Conservation (phyloP, 805 yeast genomes). For the Ogataea dorogensis region DNA sequence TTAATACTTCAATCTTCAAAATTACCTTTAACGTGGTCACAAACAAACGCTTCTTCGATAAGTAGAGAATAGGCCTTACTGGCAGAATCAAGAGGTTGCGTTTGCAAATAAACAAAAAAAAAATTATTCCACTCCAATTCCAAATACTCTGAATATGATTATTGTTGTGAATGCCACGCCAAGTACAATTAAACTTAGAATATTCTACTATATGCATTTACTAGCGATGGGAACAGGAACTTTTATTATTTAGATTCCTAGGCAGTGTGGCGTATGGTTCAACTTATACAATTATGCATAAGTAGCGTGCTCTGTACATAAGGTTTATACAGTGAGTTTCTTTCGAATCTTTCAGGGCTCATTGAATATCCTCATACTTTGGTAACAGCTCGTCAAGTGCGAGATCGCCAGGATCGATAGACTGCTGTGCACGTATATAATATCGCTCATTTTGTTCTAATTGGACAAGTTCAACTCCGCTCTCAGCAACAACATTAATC, state of each 20-base stretch:
- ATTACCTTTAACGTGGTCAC: no score
- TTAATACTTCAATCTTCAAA: slow-evolving; percentile 8
- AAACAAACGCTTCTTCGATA: no score
- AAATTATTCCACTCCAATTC: no score
- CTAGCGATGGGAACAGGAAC: no score
- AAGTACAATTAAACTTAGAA: no score
- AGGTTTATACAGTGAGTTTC: not conserved
- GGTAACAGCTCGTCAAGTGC: slow-evolving; percentile 9
- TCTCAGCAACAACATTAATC: slow-evolving; percentile 20
- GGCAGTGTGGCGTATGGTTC: slow-evolving; percentile 12
- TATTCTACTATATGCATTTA: no score
- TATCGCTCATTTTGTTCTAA: not conserved
- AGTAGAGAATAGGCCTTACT: no score
- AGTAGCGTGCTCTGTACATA: not conserved
- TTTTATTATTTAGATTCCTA: no score
- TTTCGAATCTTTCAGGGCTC: no score
- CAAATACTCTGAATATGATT: no score
- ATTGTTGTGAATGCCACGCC: no score
- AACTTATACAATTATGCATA: not conserved
- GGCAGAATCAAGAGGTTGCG: slow-evolving; percentile 19
- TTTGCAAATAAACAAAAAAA: slow-evolving; percentile 14
- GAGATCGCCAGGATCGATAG: not conserved
- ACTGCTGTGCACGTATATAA: not conserved
- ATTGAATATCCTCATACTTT: slow-evolving; percentile 14
- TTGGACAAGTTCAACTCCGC: slow-evolving; percentile 24